A percentile compares a stretch with the other conserved stretches of the same genome.
These are phyloP conservation scores for Galeopsis tetrahit DNA, from an alignment of 257 asterid genomes.

Conservation along the genomic window DNA sequence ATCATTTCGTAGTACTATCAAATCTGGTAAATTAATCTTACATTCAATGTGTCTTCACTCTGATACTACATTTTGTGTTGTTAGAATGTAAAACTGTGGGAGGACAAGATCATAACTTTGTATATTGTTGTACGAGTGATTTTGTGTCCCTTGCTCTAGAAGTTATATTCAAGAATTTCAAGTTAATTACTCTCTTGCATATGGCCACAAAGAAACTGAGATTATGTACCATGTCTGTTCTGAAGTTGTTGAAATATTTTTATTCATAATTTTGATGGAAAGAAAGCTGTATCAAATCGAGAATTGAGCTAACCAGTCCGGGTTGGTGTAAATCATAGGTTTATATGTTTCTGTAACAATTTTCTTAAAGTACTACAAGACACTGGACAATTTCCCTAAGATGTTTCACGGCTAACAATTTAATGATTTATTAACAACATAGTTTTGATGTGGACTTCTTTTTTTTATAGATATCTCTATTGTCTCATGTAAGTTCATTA, in stretches of 20 bases:
- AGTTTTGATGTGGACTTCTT: neutral
- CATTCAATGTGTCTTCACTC: constrained; percentile 6
- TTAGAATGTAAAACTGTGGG: constrained; percentile 27
- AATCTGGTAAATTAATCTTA: constrained; percentile 54
- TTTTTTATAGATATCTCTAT: neutral
- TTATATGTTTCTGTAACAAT: constrained; percentile 1
- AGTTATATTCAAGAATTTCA: constrained; percentile 14
- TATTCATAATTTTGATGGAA: constrained; percentile 15
- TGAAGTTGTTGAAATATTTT: constrained; percentile 18
- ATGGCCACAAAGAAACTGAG: constrained; percentile 31
- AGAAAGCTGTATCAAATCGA: constrained; percentile 6
- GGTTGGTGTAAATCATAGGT: neutral
- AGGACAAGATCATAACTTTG: constrained; percentile 2
- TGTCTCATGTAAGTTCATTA: neutral
- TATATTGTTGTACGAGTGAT: neutral
- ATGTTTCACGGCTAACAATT: neutral
- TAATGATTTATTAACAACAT: constrained; percentile 4
- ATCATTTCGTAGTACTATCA: constrained; percentile 64
- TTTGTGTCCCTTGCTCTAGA: constrained; percentile 29
- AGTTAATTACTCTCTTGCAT: constrained; percentile 21
- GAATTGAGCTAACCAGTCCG: constrained; percentile 8
- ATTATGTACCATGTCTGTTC: constrained; percentile 16
- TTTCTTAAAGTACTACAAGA: constrained; percentile 2
- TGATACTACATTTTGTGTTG: constrained; percentile 27
- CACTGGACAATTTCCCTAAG: constrained; percentile 10